A percentile compares a stretch with the other conserved stretches of the same genome.
Conservation (phyloP, 164 flowering plant genomes). For the Nymphaea colorata region DNA sequence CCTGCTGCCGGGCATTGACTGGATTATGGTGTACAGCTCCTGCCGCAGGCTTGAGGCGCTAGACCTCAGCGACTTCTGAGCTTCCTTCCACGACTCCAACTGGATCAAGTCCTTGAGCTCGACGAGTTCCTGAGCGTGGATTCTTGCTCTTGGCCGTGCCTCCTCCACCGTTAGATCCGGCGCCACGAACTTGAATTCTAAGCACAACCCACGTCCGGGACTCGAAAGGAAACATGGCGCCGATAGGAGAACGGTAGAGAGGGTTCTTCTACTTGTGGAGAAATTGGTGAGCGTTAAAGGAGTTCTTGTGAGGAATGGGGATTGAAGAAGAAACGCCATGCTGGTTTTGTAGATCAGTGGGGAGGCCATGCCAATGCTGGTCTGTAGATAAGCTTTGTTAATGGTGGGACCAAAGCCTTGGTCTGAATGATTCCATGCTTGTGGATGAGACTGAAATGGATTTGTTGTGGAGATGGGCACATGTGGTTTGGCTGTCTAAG, state of each 20-base stretch:
- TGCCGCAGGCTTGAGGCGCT: constrained; percentile 41
- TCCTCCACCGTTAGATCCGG: constrained; percentile 61
- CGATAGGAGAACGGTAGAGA: constrained; percentile 10
- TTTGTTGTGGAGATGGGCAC: neutral
- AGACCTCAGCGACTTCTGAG: constrained; percentile 41
- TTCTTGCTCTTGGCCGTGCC: constrained; percentile 32
- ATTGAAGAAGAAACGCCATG: neutral
- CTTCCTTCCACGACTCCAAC: constrained; percentile 43
- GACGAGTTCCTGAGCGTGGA: constrained; percentile 32
- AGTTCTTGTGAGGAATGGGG: neutral
- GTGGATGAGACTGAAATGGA: too few species aligned
- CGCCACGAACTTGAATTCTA: constrained; percentile 39
- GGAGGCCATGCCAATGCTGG: constrained; percentile 1
- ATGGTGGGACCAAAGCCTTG: too few species aligned
- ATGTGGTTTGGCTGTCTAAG: neutral
- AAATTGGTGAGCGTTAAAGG: constrained; percentile 1
- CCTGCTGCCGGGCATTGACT: constrained; percentile 41
- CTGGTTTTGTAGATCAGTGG: neutral
- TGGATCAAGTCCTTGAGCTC: constrained; percentile 35
- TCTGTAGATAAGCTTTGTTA: neutral
- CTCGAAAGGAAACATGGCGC: neutral
- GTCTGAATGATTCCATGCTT: too few species aligned
- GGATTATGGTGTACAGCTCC: constrained; percentile 66
- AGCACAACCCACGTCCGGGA: constrained; percentile 6
- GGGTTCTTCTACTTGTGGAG: constrained; percentile 7